Conservation (phyloP, 2,329 filamentous ascomycete genomes). For the Botrytis cinerea region DNA sequence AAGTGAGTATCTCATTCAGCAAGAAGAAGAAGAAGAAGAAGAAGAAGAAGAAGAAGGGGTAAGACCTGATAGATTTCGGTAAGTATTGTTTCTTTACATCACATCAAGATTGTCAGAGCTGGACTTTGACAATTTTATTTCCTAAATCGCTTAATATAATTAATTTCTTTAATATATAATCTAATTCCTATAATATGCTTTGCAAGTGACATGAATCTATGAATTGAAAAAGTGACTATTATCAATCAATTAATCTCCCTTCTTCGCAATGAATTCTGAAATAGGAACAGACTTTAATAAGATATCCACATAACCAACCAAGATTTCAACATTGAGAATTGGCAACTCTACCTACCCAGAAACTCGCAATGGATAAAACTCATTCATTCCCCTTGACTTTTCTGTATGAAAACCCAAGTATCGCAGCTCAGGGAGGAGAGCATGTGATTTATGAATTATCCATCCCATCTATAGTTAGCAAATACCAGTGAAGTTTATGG, state of each 20-base stretch:
- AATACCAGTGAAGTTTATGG: background rate
- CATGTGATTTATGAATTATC: background rate
- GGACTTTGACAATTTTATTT: background rate
- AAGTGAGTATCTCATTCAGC: conserved; percentile 8
- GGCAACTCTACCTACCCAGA: background rate
- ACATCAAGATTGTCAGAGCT: background rate
- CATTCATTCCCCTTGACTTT: background rate
- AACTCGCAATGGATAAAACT: too few relatives aligned
- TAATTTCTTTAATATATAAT: background rate
- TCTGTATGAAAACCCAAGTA: background rate
- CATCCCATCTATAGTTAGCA: background rate
- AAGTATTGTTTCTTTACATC: conserved; percentile 6
- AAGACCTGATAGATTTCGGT: background rate
- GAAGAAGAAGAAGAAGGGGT: background rate
- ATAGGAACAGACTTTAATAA: background rate
- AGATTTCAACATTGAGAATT: background rate
- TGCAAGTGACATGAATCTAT: background rate
- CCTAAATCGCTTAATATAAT: background rate
- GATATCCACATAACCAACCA: background rate
- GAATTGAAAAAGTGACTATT: background rate
- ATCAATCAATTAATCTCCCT: background rate
- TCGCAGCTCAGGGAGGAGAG: background rate
- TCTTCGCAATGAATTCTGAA: background rate
- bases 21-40: background rate
- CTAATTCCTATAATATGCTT: background rate